Conservation (phyloP, 1,284 basidiomycete genomes). For the Marasmius tenuissimus region DNA sequence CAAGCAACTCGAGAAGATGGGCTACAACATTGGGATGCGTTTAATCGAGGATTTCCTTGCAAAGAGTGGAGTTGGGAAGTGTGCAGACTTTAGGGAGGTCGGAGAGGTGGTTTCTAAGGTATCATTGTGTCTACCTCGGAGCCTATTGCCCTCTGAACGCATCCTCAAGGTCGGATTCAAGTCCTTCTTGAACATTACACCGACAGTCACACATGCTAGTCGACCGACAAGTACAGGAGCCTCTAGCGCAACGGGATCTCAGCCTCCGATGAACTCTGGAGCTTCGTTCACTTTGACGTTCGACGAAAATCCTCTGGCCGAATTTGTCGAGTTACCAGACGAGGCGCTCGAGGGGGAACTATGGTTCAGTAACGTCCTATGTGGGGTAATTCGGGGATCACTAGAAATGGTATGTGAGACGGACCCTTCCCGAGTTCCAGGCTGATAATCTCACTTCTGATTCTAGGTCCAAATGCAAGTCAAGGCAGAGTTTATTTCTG, state of each 20-base stretch:
- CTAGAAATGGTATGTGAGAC: slow-evolving; percentile 84
- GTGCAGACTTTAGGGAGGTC: slow-evolving; percentile 89
- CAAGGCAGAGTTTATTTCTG: slow-evolving; percentile 86
- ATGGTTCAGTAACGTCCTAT: slow-evolving; percentile 96
- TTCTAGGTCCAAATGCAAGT: slow-evolving; percentile 95
- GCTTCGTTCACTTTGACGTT: slow-evolving; percentile 82
- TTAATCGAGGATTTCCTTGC: slow-evolving; percentile 98
- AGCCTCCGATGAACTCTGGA: slow-evolving; percentile 35
- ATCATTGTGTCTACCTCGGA: slow-evolving; percentile 14
- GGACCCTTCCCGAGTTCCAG: slow-evolving; percentile 19
- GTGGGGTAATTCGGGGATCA: slow-evolving; percentile 90
- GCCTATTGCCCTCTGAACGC: not conserved
- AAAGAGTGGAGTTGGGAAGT: slow-evolving; percentile 81
- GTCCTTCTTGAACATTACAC: slow-evolving; percentile 93
- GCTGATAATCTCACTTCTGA: slow-evolving; percentile 13
- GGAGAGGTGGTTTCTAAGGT: slow-evolving; percentile 94
- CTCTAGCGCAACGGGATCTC: slow-evolving; percentile 13
- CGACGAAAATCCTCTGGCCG: slow-evolving; percentile 95
- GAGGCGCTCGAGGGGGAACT: slow-evolving; percentile 91
- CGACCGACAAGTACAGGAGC: slow-evolving; percentile 42
- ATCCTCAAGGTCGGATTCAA: slow-evolving; percentile 90
- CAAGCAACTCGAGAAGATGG: slow-evolving; percentile 89
- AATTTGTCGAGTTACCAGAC: slow-evolving; percentile 96
- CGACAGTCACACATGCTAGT: slow-evolving; percentile 71
- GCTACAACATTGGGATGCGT: slow-evolving; percentile 96